Base-by-base conservation (phyloP, 257 asterid genomes). In the Schizonepeta tenuifolia region DNA sequence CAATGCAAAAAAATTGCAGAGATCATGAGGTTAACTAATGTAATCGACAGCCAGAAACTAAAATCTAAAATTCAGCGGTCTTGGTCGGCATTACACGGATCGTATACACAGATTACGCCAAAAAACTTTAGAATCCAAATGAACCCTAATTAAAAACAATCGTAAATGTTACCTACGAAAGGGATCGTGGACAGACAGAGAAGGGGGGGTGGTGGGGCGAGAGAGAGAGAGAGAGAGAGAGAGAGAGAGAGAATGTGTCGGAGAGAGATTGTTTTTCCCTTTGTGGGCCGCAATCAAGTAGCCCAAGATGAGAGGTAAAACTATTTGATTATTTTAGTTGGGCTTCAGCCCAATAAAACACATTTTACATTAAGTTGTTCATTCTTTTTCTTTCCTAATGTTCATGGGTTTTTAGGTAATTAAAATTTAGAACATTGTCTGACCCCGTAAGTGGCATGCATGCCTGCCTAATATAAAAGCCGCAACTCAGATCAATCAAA, bases 1-100 rank as follows among this genome's bases (percentile, higher is more conserved):
- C 54, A 86, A 81, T 61, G 83, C 76, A 83, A 73, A 58, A 66
- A 49, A 40, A 49, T 53, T 55, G 43, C 59, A 58, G 54, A 63
- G 49, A 66, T 35, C 56, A 60, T 50, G 18, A 51, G 41, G n/a
- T 57, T n/a, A 43, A 67, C 61, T 35, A 76, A 70, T 58, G 76
- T 33, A 13, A 71, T 50, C 53, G 70, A 26, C 36, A 70, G 65
- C 9, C 36, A 73, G 3, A 70, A 57, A 72, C 76, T 78, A 67
- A 76, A 40, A 66, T 47, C 57, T 61, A 13, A 20, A 61, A 46
- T 65, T 62, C 65, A 61, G 17, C 36, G 15, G 44, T 50, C 50
- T 58, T 10, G 20, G 31, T 54, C 33, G 41, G 35, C 61, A 60
- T 38, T 56, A 53, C 28, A 65, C 40, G 53, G 68, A 75, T 74